A percentile compares a stretch with the other conserved stretches of the same genome.
phyloP scores from a whole-genome alignment of 2,329 filamentous ascomycete genomes.

The Taxawa tesnikishii region DNA sequence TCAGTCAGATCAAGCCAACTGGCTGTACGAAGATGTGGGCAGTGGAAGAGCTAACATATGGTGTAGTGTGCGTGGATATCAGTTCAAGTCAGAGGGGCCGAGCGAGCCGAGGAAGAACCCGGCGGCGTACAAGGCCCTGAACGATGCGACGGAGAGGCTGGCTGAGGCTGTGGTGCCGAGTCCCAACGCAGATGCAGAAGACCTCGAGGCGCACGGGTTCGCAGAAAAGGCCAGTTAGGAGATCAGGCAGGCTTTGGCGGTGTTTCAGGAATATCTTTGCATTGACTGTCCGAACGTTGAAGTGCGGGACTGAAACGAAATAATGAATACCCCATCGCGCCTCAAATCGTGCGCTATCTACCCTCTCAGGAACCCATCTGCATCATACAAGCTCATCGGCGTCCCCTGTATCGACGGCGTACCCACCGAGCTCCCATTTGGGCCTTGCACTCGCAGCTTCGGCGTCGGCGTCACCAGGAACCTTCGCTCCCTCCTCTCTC shows the following conservation, averaged over 20 bases:
- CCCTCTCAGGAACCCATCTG: slow-evolving; percentile 24
- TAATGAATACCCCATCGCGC: too few species aligned
- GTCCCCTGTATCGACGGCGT: too few species aligned
- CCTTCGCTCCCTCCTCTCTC: slow-evolving; percentile 1
- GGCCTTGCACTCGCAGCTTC: slow-evolving; percentile 1
- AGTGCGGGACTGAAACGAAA: too few species aligned
- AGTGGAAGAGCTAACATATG: slow-evolving; percentile 4
- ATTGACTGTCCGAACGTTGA: too few species aligned
- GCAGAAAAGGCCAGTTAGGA: slow-evolving; percentile 16
- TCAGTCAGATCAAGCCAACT: slow-evolving; percentile 17
- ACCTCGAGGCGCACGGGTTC: slow-evolving; percentile 33
- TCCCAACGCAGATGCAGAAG: slow-evolving; percentile 36
- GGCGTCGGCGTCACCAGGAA: slow-evolving; percentile 3
- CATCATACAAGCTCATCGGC: slow-evolving; percentile 35
- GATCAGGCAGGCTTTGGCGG: too few species aligned
- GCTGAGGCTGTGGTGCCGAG: slow-evolving; percentile 33
- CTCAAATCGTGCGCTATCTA: too few species aligned
- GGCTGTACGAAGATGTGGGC: slow-evolving; percentile 1
- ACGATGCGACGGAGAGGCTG: slow-evolving; percentile 34
- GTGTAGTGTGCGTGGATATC: slow-evolving; percentile 59
- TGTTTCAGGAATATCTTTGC: too few species aligned
- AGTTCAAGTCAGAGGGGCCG: slow-evolving; percentile 58
- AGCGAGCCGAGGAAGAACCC: slow-evolving; percentile 53
- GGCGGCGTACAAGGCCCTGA: slow-evolving; percentile 51
- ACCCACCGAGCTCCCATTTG: slow-evolving; percentile 1